Percentiles rank a stretch among this genome's conserved stretches.
These are phyloP conservation scores for Eimeria acervulina DNA, from an alignment of 169 alveolate genomes.

Conservation along the genomic window DNA sequence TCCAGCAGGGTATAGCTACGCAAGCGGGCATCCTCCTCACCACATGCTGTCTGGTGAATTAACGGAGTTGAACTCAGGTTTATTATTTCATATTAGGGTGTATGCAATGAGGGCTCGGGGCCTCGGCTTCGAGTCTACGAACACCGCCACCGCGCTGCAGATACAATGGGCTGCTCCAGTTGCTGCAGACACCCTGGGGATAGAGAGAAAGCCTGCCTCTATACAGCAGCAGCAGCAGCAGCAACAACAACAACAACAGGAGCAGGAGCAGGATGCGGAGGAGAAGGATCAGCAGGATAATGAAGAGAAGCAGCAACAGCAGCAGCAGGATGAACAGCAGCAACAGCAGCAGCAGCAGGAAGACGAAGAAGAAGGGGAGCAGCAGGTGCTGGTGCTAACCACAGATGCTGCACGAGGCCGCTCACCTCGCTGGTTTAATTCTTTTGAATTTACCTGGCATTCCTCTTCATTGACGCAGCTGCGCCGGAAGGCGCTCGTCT, in stretches of 20 bases:
- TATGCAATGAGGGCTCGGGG: slow-evolving; percentile 13
- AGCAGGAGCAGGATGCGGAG: neutral
- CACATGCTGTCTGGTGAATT: slow-evolving; percentile 28
- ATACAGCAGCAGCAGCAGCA: neutral
- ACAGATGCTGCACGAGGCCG: neutral
- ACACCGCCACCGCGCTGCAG: neutral
- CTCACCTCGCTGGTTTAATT: neutral
- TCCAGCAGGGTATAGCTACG: slow-evolving; percentile 46
- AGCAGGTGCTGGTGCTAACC: neutral
- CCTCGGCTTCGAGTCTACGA: neutral
- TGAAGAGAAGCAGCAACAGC: neutral
- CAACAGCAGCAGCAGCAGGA: slow-evolving; percentile 27
- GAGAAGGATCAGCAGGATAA: neutral
- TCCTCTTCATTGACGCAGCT: neutral
- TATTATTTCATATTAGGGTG: neutral
- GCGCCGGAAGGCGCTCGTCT: neutral
- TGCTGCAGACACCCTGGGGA: neutral
- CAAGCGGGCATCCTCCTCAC: slow-evolving; percentile 34
- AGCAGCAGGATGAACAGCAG: slow-evolving; percentile 1
- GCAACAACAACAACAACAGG: neutral
- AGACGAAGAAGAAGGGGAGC: neutral
- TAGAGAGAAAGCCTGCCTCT: neutral
- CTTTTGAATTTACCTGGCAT: neutral
- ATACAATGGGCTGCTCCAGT: slow-evolving; percentile 23
- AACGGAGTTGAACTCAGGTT: neutral